phyloP scores from a whole-genome alignment of 345 rosid genomes.

The Nasturtium officinale region DNA sequence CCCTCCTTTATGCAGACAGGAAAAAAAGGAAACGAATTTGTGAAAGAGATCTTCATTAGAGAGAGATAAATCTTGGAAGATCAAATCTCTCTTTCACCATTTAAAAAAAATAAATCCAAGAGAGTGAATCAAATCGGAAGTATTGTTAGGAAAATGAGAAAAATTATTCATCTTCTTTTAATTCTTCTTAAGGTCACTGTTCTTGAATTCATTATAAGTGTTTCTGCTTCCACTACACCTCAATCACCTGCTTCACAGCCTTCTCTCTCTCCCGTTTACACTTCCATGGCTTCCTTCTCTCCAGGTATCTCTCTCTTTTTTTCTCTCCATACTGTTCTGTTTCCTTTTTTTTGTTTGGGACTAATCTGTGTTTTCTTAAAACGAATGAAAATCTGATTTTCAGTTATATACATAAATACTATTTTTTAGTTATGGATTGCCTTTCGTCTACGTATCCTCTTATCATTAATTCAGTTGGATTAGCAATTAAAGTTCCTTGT shows the following conservation, averaged over 20 bases:
- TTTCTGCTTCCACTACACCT: conserved; percentile 23
- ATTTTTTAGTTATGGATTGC: neutral
- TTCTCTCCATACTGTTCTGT: neutral
- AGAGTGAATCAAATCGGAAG: conserved; percentile 13
- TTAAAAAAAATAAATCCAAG: neutral
- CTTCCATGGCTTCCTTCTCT: conserved; percentile 69
- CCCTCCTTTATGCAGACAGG: conserved; percentile 45
- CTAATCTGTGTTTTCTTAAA: conserved; percentile 19
- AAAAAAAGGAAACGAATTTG: conserved; percentile 37
- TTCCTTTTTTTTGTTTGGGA: neutral
- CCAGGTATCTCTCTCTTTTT: conserved; percentile 52
- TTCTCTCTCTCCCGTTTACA: conserved; percentile 49
- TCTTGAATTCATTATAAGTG: conserved; percentile 19
- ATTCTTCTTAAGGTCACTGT: conserved; percentile 19
- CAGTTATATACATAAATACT: neutral
- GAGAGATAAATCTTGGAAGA: conserved; percentile 15
- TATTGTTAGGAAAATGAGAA: conserved; percentile 34
- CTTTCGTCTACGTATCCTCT: conserved; percentile 29
- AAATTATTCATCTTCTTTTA: conserved; percentile 21
- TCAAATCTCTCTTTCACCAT: conserved; percentile 8
- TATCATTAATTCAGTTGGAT: conserved; percentile 4
- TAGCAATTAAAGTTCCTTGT: neutral
- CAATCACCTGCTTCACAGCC: conserved; percentile 43
- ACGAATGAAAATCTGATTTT: conserved; percentile 12
- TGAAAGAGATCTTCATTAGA: conserved; percentile 25